phyloP scores from a whole-genome alignment of 768 basidiomycete genomes.

The Pisolithus sp. region DNA sequence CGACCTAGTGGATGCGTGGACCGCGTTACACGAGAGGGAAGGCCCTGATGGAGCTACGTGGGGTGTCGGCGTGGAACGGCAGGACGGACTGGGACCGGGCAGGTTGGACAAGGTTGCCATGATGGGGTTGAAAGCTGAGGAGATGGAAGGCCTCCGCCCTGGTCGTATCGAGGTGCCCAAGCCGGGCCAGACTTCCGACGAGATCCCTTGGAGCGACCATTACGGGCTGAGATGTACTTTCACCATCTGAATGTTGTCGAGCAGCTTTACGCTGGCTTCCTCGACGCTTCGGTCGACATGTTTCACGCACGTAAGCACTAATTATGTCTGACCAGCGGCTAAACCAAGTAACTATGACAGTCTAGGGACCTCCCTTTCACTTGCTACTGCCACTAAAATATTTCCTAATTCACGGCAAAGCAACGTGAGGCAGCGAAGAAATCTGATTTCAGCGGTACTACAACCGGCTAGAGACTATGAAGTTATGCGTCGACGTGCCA shows the following conservation, averaged over 20 bases:
- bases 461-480: not conserved
- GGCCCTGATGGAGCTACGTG: slow-evolving; percentile 33
- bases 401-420: no score
- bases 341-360: no score
- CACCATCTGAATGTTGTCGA: slow-evolving; percentile 9
- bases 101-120: slow-evolving; percentile 39
- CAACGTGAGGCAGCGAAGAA: no score
- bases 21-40: slow-evolving; percentile 26
- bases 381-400: no score
- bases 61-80: slow-evolving; percentile 27
- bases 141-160: slow-evolving; percentile 33
- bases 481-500: not conserved
- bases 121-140: slow-evolving; percentile 27
- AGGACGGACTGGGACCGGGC: slow-evolving; percentile 22
- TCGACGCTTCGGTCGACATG: no score
- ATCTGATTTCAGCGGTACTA: not conserved
- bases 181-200: slow-evolving; percentile 3
- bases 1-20: slow-evolving; percentile 38
- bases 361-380: no score
- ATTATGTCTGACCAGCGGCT: no score
- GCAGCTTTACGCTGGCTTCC: no score
- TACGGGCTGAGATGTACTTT: slow-evolving; percentile 30
- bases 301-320: no score
- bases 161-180: slow-evolving; percentile 23
- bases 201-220: slow-evolving; percentile 33